phyloP scores from a whole-genome alignment of 2,329 filamentous ascomycete genomes.

The Fusarium sororula region DNA sequence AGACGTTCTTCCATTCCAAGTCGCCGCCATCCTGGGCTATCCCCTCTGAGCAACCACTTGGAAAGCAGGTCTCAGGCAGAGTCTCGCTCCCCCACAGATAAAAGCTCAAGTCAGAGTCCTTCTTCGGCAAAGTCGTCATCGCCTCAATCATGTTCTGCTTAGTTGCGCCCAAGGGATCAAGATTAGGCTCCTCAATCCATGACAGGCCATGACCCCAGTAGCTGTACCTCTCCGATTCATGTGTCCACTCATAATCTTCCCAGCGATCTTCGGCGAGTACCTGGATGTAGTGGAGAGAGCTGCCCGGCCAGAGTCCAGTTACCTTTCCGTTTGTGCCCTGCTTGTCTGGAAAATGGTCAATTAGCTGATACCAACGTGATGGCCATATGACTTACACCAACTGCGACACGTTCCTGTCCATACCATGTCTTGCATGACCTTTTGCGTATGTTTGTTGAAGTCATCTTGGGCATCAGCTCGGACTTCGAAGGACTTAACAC shows the following conservation, averaged over 20 bases:
- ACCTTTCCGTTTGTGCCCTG: not conserved
- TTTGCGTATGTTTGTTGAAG: not conserved
- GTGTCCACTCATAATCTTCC: not conserved
- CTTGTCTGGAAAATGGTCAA: not conserved
- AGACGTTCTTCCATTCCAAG: too few species aligned
- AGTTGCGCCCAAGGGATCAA: not conserved
- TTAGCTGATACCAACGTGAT: fast-evolving
- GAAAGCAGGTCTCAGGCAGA: not conserved
- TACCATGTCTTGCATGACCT: not conserved
- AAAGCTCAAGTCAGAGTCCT: not conserved
- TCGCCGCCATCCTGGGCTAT: fast-evolving
- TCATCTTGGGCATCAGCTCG: not conserved
- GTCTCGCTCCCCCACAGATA: not conserved
- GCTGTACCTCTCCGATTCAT: not conserved
- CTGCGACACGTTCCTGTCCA: not conserved
- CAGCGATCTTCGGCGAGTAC: not conserved
- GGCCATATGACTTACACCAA: not conserved
- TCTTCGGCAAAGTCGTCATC: not conserved
- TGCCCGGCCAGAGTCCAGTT: not conserved
- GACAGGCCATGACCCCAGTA: not conserved
- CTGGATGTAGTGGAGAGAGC: not conserved
- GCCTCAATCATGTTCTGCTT: not conserved
- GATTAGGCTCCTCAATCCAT: not conserved
- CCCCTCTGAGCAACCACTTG: fast-evolving
- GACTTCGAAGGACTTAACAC: not conserved